These are phyloP conservation scores for Debaryomyces prosopidis DNA, from an alignment of 805 yeast genomes.

Conservation along the genomic window DNA sequence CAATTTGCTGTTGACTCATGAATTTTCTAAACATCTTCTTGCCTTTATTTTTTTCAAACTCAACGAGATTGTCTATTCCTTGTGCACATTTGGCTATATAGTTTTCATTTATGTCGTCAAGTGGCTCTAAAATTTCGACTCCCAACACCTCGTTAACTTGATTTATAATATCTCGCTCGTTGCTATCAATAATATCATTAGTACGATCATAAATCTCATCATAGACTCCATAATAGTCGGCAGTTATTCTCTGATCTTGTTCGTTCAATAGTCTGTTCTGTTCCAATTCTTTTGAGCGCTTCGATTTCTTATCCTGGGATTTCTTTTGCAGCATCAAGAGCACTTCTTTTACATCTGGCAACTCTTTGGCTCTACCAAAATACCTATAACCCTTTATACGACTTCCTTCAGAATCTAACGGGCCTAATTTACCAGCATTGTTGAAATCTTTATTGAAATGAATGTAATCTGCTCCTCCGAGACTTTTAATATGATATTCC, in stretches of 20 bases:
- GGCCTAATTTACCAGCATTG: slow-evolving; percentile 10
- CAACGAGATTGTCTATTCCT: slow-evolving; percentile 19
- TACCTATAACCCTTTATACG: slow-evolving; percentile 60
- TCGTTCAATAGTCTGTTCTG: slow-evolving; percentile 20
- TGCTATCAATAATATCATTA: background rate
- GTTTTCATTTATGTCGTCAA: slow-evolving; percentile 1
- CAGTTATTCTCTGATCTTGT: slow-evolving; percentile 24
- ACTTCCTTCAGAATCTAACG: slow-evolving; percentile 17
- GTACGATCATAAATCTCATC: slow-evolving; percentile 20
- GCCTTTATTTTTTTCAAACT: slow-evolving; percentile 27
- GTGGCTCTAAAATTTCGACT: slow-evolving; percentile 1
- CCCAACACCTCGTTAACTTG: slow-evolving; percentile 14
- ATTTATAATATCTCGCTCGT: slow-evolving; percentile 6
- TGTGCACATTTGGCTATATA: background rate
- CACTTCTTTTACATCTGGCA: slow-evolving; percentile 61
- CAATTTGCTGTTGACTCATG: background rate
- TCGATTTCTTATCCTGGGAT: slow-evolving; percentile 21
- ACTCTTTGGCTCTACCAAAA: slow-evolving; percentile 80
- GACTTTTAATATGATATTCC: slow-evolving; percentile 69
- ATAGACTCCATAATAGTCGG: slow-evolving; percentile 45
- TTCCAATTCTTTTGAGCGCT: slow-evolving; percentile 16
- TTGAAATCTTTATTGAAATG: slow-evolving; percentile 23
- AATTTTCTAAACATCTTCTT: slow-evolving; percentile 10
- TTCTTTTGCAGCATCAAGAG: slow-evolving; percentile 15
- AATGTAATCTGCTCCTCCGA: slow-evolving; percentile 75